A percentile compares a stretch with the other conserved stretches of the same genome.
These are phyloP conservation scores for Pseudonitzschia pungens DNA, from an alignment of 108 stramenopile genomes.

Conservation along the genomic window DNA sequence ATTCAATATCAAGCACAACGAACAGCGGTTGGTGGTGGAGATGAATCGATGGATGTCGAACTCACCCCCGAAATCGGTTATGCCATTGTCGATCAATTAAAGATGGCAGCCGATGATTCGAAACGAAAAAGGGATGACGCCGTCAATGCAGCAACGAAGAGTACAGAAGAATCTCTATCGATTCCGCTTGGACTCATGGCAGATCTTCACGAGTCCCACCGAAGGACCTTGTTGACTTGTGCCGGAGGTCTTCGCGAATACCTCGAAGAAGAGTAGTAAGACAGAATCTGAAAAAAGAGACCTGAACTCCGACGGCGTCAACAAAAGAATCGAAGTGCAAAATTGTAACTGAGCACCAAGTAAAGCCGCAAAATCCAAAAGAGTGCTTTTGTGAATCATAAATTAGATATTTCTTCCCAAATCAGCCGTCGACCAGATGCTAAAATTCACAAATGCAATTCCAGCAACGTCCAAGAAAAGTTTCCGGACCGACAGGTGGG, in stretches of 20 bases:
- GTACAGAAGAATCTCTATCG: constrained; percentile 1
- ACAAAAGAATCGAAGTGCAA: neutral
- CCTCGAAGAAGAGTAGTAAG: neutral
- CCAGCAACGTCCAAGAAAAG: neutral
- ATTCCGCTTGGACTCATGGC: neutral
- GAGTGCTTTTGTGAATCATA: neutral
- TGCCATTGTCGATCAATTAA: constrained; percentile 16
- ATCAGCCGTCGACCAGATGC: no score
- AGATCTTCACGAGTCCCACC: constrained; percentile 9
- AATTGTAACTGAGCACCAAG: neutral
- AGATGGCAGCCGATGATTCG: neutral
- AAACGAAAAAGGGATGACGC: neutral
- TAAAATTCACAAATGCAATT: neutral
- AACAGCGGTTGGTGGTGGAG: neutral
- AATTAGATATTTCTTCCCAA: neutral
- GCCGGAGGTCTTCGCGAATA: constrained; percentile 14
- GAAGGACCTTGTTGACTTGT: constrained; percentile 17
- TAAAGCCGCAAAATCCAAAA: neutral
- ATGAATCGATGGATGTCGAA: constrained; percentile 7
- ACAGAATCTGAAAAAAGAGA: no score
- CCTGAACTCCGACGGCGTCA: neutral
- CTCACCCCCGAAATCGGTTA: constrained; percentile 16
- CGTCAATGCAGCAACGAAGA: neutral
- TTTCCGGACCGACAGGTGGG: neutral
- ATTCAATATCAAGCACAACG: constrained; percentile 17